Conservation (phyloP, 225 moss, liverwort and hornwort genomes). For the Polytrichum commune region DNA sequence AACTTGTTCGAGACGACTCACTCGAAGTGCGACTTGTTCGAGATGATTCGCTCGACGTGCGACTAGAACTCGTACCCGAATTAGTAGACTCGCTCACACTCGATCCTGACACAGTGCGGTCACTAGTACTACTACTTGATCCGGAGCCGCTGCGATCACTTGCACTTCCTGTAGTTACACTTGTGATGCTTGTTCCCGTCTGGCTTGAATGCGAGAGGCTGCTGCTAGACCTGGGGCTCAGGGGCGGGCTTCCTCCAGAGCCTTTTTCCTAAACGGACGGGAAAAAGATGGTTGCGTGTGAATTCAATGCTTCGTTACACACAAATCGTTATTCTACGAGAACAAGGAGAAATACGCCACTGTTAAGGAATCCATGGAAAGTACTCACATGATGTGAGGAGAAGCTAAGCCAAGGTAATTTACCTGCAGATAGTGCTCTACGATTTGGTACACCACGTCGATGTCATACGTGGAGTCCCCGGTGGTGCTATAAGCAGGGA, state of each 20-base stretch:
- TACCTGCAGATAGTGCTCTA: slow-evolving; percentile 76
- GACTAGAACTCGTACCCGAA: slow-evolving; percentile 17
- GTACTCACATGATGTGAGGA: too few relatives aligned
- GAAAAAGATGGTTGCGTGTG: not conserved
- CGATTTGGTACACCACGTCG: slow-evolving; percentile 77
- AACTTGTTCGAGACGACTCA: slow-evolving; percentile 9
- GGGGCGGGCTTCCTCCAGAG: slow-evolving; percentile 29
- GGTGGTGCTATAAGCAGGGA: slow-evolving; percentile 55
- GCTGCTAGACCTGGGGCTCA: slow-evolving; percentile 30
- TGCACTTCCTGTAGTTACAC: slow-evolving; percentile 24
- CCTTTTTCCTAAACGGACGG: slow-evolving; percentile 33
- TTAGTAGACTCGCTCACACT: slow-evolving; percentile 16
- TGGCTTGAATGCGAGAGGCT: slow-evolving; percentile 19
- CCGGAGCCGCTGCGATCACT: slow-evolving; percentile 27
- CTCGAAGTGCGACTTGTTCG: slow-evolving; percentile 7
- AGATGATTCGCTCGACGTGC: slow-evolving; percentile 40
- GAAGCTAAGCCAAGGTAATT: not conserved
- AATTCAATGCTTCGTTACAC: not conserved
- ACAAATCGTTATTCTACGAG: not conserved
- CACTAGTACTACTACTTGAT: slow-evolving; percentile 1
- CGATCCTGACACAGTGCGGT: slow-evolving; percentile 11
- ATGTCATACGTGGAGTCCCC: slow-evolving; percentile 77
- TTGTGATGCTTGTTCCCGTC: slow-evolving; percentile 3
- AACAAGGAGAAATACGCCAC: not conserved
- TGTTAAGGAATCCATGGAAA: too few relatives aligned